phyloP scores from a whole-genome alignment of 1,139 yeast species.

The Ashbya aceris region DNA sequence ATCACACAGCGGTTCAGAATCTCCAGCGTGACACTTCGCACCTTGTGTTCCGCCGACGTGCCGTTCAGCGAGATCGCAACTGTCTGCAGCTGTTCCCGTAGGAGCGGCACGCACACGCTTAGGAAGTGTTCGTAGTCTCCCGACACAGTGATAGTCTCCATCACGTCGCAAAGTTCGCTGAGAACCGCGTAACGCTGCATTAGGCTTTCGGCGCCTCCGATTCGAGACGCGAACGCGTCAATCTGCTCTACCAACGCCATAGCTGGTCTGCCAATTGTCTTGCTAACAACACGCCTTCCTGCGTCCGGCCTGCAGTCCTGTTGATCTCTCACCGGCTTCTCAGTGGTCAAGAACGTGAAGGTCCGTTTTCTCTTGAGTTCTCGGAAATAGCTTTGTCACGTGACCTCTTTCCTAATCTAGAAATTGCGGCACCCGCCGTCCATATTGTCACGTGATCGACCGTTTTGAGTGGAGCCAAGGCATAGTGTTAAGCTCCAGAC shows the following conservation, averaged over 20 bases:
- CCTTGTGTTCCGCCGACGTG: conserved; percentile 58
- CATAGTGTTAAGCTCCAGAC: too few species aligned
- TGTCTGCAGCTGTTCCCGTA: conserved; percentile 48
- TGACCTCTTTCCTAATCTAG: conserved; percentile 18
- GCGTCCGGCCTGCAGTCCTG: not conserved
- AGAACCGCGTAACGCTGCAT: conserved; percentile 31
- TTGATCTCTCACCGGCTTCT: not conserved
- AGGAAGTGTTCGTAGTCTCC: conserved; percentile 70
- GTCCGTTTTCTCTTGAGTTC: conserved; percentile 1
- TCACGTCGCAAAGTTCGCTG: conserved; percentile 75
- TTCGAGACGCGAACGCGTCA: conserved; percentile 30
- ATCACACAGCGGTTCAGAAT: conserved; percentile 73
- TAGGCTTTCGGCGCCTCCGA: conserved; percentile 20
- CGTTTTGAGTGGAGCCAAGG: too few species aligned
- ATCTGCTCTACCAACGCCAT: conserved; percentile 40
- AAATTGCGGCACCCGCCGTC: conserved; percentile 3
- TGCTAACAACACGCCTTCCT: too few species aligned
- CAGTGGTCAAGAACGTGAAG: not conserved
- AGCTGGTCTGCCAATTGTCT: not conserved
- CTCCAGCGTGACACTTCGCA: conserved; percentile 69
- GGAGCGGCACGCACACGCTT: conserved; percentile 51
- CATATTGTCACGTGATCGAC: too few species aligned
- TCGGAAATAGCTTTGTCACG: conserved; percentile 16
- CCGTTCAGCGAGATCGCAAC: conserved; percentile 67
- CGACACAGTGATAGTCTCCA: conserved; percentile 67